Evolutionary conservation across 345 rosid species (phyloP), one percentile per base, ranked within the genome.

Genomic region (Litchi chinensis): DNA sequence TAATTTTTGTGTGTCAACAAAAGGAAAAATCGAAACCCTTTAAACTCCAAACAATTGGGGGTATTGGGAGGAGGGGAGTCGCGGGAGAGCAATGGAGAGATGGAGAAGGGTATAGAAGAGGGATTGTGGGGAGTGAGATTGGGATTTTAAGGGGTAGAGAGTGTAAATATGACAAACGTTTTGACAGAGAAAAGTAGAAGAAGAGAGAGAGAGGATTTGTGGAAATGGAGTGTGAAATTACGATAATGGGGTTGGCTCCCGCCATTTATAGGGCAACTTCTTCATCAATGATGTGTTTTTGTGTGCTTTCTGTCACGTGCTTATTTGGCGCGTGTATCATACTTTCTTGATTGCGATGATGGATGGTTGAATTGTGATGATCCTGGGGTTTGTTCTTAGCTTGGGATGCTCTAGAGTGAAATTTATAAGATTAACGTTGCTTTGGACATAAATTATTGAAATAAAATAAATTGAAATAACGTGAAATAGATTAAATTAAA

Each of bases 251-350:
- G 13, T 21, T n/a, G 44, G 82, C 85, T 85, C 90, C 87, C 84
- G 89, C 86, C 83, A 78, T 85, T 84, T 89, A 83, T 85, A 81
- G 80, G 77, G 71, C 78, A 40, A 74, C 79, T n/a, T 18, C 52
- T 15, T 41, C 75, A 0, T 26, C 28, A 26, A 26, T 41, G 13
- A 22, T 6, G 9, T 43, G 8, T 0, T 46, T 11, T 46, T 46
- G 52, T 46, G 52, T 46, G 12, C 0, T 37, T 22, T n/a, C 5
- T 40, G 40, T 13, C 77, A 68, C 77, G 82, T 81, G 70, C 26
- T 26, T 26, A 26, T 26, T 26, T 26, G 28, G 28, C 28, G 28
- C 28, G 28, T 26, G 28, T 26, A 26, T 26, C 28, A 26, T 1
- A 1, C 3, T 32, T 32, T 32, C 37, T 32, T 32, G 2, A 2